Evolutionary conservation across 2,329 filamentous ascomycete genomes (phyloP).

Genomic region (Alternaria triticina): DNA sequence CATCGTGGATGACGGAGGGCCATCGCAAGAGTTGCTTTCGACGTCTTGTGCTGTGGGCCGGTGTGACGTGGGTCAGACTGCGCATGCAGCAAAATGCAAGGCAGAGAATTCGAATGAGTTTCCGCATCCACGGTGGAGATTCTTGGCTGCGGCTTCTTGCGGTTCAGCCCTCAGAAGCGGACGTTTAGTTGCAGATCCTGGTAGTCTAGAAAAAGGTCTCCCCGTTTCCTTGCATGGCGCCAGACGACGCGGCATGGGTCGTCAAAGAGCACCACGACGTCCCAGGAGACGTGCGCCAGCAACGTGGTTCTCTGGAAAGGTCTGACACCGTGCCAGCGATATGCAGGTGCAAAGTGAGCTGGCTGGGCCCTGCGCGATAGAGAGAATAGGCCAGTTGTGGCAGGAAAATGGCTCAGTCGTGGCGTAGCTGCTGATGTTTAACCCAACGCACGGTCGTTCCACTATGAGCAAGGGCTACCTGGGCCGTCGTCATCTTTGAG

Average conservation of each 20-base stretch:
- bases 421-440: slow-evolving; percentile 12
- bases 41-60: slow-evolving; percentile 11
- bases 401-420: slow-evolving; percentile 5
- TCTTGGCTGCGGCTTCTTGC: slow-evolving; percentile 33
- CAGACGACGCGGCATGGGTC: slow-evolving; percentile 21
- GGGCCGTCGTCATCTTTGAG: slow-evolving; percentile 36
- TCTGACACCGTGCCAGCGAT: slow-evolving; percentile 9
- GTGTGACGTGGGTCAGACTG: slow-evolving; percentile 20
- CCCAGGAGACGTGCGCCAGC: slow-evolving; percentile 11
- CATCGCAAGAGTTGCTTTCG: slow-evolving; percentile 1
- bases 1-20: not conserved
- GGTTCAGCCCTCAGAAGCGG: slow-evolving; percentile 24
- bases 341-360: slow-evolving; percentile 10
- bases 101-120: slow-evolving; percentile 20
- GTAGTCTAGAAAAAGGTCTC: slow-evolving; percentile 32
- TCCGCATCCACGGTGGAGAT: slow-evolving; percentile 19
- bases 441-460: slow-evolving; percentile 22
- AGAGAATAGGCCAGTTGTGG: slow-evolving; percentile 2
- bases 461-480: slow-evolving; percentile 30
- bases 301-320: slow-evolving; percentile 21
- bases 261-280: slow-evolving; percentile 12
- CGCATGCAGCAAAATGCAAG: slow-evolving; percentile 15
- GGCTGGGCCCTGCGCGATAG: slow-evolving; percentile 1
- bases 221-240: slow-evolving; percentile 29
- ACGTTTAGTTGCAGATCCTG: slow-evolving; percentile 30